Conservation (phyloP, 2,329 filamentous ascomycete genomes). For the Elsinoe australis region DNA sequence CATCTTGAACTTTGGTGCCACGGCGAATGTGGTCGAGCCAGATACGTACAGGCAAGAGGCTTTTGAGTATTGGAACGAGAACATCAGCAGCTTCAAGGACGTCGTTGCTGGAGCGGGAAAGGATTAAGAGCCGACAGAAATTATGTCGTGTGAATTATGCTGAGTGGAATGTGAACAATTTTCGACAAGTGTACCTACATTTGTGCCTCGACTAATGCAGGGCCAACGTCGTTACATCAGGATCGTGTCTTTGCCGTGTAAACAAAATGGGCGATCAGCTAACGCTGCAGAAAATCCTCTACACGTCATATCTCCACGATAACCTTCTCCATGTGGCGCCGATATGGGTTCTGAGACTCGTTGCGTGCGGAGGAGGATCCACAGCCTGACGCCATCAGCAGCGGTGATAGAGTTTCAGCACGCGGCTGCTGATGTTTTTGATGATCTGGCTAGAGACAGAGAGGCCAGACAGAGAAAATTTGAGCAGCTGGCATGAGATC, state of each 20-base stretch:
- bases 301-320: background rate
- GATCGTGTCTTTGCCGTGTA: too few relatives aligned
- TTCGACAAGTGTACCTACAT: too few relatives aligned
- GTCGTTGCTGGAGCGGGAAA: background rate
- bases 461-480: too few relatives aligned
- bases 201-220: too few relatives aligned
- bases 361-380: slow-evolving; percentile 7
- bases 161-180: too few relatives aligned
- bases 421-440: background rate
- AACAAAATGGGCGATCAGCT: background rate
- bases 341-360: background rate
- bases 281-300: background rate
- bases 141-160: too few relatives aligned
- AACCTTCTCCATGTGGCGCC: background rate
- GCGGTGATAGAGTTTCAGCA: background rate
- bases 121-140: background rate
- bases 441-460: background rate
- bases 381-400: slow-evolving; percentile 13
- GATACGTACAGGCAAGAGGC: slow-evolving; percentile 45
- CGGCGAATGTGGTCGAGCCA: slow-evolving; percentile 32
- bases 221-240: too few relatives aligned
- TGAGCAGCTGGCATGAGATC: background rate
- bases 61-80: slow-evolving; percentile 36
- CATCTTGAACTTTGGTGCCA: slow-evolving; percentile 43
- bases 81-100: slow-evolving; percentile 21